A percentile compares a stretch with the other conserved stretches of the same genome.
Conservation (phyloP, 2,329 filamentous ascomycete genomes). For the Tolypocladium capitatum region DNA sequence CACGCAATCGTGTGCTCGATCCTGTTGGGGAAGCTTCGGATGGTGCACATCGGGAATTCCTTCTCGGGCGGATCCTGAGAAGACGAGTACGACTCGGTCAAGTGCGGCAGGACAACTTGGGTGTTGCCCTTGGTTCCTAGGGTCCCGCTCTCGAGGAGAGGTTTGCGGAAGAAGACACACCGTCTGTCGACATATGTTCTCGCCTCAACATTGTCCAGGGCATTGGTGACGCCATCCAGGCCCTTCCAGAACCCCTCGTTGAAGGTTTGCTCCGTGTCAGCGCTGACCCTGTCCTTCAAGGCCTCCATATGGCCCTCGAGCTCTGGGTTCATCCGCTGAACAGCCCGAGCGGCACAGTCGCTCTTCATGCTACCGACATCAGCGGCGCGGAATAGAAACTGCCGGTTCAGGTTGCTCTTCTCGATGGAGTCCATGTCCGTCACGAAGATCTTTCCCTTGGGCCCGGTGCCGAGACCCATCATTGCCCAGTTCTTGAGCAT, state of each 20-base stretch:
- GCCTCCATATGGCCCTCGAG: slow-evolving; percentile 73
- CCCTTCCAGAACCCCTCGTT: slow-evolving; percentile 82
- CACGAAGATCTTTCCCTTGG: slow-evolving; percentile 76
- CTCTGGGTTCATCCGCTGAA: slow-evolving; percentile 90
- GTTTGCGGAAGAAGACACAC: slow-evolving; percentile 97
- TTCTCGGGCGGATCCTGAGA: slow-evolving; percentile 97
- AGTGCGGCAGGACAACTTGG: slow-evolving; percentile 78
- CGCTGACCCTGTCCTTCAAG: slow-evolving; percentile 78
- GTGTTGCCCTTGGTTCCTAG: slow-evolving; percentile 99
- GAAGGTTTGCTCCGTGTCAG: slow-evolving; percentile 88
- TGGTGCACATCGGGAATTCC: slow-evolving; percentile 97
- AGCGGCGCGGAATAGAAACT: slow-evolving; percentile 87
- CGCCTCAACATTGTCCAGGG: slow-evolving; percentile 93
- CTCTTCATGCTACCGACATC: slow-evolving; percentile 97
- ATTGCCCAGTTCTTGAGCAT: slow-evolving; percentile 99
- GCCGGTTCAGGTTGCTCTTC: slow-evolving; percentile 95
- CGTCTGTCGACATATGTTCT: slow-evolving; percentile 91
- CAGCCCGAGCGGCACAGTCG: slow-evolving; percentile 80
- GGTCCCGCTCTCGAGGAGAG: slow-evolving; percentile 88
- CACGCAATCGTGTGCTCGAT: slow-evolving; percentile 99
- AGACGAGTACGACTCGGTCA: slow-evolving; percentile 90
- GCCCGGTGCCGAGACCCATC: slow-evolving; percentile 86
- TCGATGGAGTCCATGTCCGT: slow-evolving; percentile 99
- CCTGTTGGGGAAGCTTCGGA: slow-evolving; percentile 92
- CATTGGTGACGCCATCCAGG: slow-evolving; percentile 89